These are phyloP conservation scores for Apostasia ramifera DNA, from an alignment of 106 monocot genomes.

Conservation along the genomic window DNA sequence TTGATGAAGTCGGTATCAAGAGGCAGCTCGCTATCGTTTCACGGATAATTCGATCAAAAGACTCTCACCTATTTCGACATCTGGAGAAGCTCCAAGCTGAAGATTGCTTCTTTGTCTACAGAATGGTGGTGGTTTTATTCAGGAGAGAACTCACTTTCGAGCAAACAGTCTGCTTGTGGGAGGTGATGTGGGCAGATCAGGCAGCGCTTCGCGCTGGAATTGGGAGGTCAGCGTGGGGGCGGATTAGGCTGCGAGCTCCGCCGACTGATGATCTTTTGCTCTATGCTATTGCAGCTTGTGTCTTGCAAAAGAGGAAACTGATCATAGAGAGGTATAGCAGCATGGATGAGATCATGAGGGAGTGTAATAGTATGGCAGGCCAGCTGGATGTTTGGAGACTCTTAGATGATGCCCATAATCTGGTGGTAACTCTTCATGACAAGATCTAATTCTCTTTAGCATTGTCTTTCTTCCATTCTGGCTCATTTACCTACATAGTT, in stretches of 20 bases:
- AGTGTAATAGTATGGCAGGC: slow-evolving; percentile 18
- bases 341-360: slow-evolving; percentile 40
- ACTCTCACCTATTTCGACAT: slow-evolving; percentile 30
- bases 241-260: slow-evolving; percentile 16
- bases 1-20: slow-evolving; percentile 40
- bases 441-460: slow-evolving; percentile 10
- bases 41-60: slow-evolving; percentile 36
- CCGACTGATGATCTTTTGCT: slow-evolving; percentile 16
- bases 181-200: slow-evolving; percentile 26
- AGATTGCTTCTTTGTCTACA: slow-evolving; percentile 6
- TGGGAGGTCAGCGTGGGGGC: slow-evolving; percentile 23
- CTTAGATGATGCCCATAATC: slow-evolving; percentile 40
- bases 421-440: slow-evolving; percentile 38
- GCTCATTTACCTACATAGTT: too few relatives aligned
- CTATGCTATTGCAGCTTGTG: slow-evolving; percentile 41
- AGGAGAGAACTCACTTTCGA: slow-evolving; percentile 44
- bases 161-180: slow-evolving; percentile 28
- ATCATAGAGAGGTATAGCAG: slow-evolving; percentile 40
- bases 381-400: slow-evolving; percentile 42
- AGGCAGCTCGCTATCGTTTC: slow-evolving; percentile 37
- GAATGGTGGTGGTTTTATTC: slow-evolving; percentile 30
- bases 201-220: slow-evolving; percentile 37
- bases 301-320: slow-evolving; percentile 36
- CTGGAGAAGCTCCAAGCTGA: slow-evolving; percentile 29
- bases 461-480: too few relatives aligned